Conservation (phyloP, 192 early-diverging fungal genomes). For the Geranomyces variabilis region DNA sequence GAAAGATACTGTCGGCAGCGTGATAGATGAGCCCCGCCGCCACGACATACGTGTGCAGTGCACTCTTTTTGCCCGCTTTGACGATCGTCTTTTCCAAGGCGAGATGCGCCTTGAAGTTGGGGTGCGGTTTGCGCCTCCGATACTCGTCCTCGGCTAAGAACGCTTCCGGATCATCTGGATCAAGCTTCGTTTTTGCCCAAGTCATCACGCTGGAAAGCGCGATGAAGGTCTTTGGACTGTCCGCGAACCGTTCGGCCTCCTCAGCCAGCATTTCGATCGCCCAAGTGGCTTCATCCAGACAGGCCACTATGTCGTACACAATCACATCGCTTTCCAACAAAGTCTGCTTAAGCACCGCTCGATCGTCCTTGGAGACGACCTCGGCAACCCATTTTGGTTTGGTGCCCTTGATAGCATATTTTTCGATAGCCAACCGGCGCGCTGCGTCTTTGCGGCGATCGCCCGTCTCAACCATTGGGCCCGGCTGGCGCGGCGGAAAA, state of each 20-base stretch:
- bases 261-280: conserved; percentile 54
- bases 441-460: conserved; percentile 56
- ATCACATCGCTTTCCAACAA: conserved; percentile 57
- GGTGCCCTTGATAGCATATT: conserved; percentile 47
- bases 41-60: conserved; percentile 58
- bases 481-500: conserved; percentile 37
- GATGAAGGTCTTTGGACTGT: conserved; percentile 62
- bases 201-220: conserved; percentile 63
- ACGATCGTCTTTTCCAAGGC: conserved; percentile 59
- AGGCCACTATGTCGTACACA: conserved; percentile 57
- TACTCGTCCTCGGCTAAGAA: conserved; percentile 63
- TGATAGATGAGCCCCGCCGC: conserved; percentile 61
- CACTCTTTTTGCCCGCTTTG: conserved; percentile 59
- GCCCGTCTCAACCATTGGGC: conserved; percentile 56
- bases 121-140: conserved; percentile 59
- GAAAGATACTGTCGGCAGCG: conserved; percentile 60
- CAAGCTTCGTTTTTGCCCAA: conserved; percentile 63
- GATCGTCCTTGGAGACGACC: conserved; percentile 46
- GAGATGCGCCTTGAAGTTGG: conserved; percentile 61
- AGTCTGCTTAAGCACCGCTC: conserved; percentile 40
- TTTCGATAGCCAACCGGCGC: conserved; percentile 59
- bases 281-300: conserved; percentile 60
- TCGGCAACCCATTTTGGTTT: conserved; percentile 53
- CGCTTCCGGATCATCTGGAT: conserved; percentile 62
- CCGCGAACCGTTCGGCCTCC: conserved; percentile 51